These are phyloP conservation scores for Vanderwaltozyma polyspora DNA, from an alignment of 805 yeast species.

Conservation along the genomic window DNA sequence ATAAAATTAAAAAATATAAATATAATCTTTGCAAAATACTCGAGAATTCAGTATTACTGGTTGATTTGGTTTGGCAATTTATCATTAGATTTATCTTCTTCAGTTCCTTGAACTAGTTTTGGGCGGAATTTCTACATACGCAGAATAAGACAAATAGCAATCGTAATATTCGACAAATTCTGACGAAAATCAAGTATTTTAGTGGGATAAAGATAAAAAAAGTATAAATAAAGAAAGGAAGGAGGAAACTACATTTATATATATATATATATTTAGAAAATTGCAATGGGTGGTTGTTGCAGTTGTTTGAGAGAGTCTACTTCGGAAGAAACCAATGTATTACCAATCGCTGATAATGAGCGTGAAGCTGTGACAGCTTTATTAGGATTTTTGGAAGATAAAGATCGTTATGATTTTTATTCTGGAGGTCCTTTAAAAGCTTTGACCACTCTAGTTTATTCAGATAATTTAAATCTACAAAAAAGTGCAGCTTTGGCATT, in stretches of 20 bases:
- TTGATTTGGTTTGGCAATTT: too few species aligned
- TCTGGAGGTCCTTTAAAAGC: constrained; percentile 78
- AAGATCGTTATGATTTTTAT: constrained; percentile 67
- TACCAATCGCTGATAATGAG: constrained; percentile 89
- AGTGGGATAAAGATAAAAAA: not conserved
- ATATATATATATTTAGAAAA: too few species aligned
- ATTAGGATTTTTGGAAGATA: constrained; percentile 78
- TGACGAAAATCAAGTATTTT: not conserved
- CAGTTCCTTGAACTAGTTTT: too few species aligned
- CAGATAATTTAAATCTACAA: constrained; percentile 89
- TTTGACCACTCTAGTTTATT: constrained; percentile 81
- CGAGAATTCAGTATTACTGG: too few species aligned
- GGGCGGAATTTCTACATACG: too few species aligned
- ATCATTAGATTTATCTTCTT: too few species aligned
- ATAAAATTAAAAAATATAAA: too few species aligned
- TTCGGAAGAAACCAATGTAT: constrained; percentile 38
- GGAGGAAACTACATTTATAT: too few species aligned
- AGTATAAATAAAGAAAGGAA: not conserved
- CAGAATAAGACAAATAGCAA: not conserved
- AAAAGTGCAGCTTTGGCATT: constrained; percentile 96
- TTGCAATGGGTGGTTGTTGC: constrained; percentile 49
- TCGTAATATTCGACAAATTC: not conserved
- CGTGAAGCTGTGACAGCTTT: constrained; percentile 90
- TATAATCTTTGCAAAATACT: too few species aligned
- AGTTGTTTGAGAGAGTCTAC: constrained; percentile 32